A percentile compares a stretch with the other conserved stretches of the same genome.
Conservation (phyloP, 306 rosid species). For the Alnus rubra region DNA sequence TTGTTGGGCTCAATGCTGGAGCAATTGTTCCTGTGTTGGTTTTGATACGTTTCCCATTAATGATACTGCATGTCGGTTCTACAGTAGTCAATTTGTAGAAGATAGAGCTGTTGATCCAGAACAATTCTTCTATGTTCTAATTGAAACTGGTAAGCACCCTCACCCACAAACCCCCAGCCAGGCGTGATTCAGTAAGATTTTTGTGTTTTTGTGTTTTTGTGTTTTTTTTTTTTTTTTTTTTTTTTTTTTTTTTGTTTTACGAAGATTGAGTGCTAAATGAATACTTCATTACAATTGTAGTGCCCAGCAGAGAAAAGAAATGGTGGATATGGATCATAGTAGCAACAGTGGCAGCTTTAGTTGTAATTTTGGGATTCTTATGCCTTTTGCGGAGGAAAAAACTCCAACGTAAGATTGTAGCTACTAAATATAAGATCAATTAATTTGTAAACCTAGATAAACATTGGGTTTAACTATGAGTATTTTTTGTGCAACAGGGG, state of each 20-base stretch:
- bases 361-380: neutral
- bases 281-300: neutral
- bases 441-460: neutral
- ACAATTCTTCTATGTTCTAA: neutral
- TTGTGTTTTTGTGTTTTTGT: neutral
- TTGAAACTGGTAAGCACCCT: neutral
- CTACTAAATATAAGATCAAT: neutral
- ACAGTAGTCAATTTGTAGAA: neutral
- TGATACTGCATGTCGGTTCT: constrained; percentile 17
- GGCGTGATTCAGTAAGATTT: neutral
- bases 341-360: neutral
- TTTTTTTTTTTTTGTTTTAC: too few species aligned
- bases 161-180: too few species aligned
- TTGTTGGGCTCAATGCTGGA: constrained; percentile 20
- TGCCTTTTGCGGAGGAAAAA: constrained; percentile 2
- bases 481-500: neutral
- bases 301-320: neutral
- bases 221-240: too few species aligned
- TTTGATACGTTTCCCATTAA: neutral
- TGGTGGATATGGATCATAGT: constrained; percentile 22
- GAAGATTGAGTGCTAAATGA: too few species aligned
- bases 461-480: neutral
- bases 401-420: neutral
- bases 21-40: constrained; percentile 21
- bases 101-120: neutral